A percentile compares a stretch with the other conserved stretches of the same genome.
Conservation (phyloP, 306 rosid genomes). For the Vigna trinervia region DNA sequence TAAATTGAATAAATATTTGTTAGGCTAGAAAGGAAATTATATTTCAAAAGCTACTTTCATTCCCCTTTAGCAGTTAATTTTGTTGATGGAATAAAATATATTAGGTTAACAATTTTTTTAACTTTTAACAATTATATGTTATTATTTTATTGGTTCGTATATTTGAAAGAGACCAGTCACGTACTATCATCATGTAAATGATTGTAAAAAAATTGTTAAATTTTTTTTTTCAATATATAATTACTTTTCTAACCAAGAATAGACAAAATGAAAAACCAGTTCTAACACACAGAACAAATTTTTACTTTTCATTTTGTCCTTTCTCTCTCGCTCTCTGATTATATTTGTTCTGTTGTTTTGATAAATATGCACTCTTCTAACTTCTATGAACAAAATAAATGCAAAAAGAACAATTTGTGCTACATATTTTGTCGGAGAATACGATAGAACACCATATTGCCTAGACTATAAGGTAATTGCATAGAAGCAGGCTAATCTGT, state of each 20-base stretch:
- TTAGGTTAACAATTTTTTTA: too few relatives aligned
- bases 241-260: not conserved
- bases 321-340: not conserved
- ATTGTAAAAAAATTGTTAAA: too few relatives aligned
- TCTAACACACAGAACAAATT: not conserved
- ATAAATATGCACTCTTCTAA: not conserved
- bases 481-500: not conserved
- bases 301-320: not conserved
- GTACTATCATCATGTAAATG: too few relatives aligned
- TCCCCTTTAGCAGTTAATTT: not conserved
- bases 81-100: not conserved
- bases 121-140: too few relatives aligned
- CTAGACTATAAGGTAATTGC: constrained; percentile 20
- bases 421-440: not conserved
- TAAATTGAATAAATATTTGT: not conserved
- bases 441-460: not conserved
- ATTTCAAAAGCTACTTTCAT: not conserved
- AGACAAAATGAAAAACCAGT: not conserved
- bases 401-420: not conserved
- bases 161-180: too few relatives aligned
- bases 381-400: not conserved
- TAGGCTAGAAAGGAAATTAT: not conserved
- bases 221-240: too few relatives aligned
- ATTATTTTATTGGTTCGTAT: too few relatives aligned
- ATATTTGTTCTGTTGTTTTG: not conserved